Percentiles rank a stretch among this genome's conserved stretches.
Conservation (phyloP, 2,329 filamentous ascomycete genomes). For the Ceratocystis papillata region DNA sequence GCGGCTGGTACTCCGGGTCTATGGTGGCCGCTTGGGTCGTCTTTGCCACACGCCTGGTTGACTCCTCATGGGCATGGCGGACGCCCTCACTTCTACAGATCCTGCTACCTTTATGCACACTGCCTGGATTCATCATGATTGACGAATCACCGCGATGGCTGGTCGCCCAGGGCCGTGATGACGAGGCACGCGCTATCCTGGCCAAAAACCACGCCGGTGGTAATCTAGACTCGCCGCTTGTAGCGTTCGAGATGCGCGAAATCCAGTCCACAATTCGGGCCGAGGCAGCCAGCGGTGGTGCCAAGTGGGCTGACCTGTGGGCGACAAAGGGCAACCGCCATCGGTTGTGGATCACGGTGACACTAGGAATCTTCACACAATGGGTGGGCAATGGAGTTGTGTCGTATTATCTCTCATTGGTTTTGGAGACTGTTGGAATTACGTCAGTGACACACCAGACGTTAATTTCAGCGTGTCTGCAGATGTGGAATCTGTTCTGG, state of each 20-base stretch:
- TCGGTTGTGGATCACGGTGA: slow-evolving; percentile 39
- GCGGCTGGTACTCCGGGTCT: slow-evolving; percentile 36
- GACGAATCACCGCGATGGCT: slow-evolving; percentile 33
- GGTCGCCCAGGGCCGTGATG: slow-evolving; percentile 29
- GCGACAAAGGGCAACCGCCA: slow-evolving; percentile 41
- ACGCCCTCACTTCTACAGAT: slow-evolving; percentile 36
- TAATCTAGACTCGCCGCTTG: slow-evolving; percentile 40
- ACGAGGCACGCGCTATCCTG: slow-evolving; percentile 31
- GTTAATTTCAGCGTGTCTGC: slow-evolving; percentile 20
- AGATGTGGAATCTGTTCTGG: slow-evolving; percentile 36
- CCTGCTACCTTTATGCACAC: slow-evolving; percentile 35
- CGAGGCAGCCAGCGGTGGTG: slow-evolving; percentile 43
- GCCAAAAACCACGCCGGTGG: slow-evolving; percentile 43
- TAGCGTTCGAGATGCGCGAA: slow-evolving; percentile 49
- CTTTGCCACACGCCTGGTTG: slow-evolving; percentile 33
- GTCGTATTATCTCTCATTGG: slow-evolving; percentile 40
- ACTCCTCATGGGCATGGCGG: slow-evolving; percentile 33
- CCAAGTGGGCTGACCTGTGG: slow-evolving; percentile 43
- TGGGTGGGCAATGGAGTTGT: slow-evolving; percentile 43
- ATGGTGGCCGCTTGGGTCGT: slow-evolving; percentile 40
- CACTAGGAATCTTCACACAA: slow-evolving; percentile 45
- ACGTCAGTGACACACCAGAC: slow-evolving; percentile 36
- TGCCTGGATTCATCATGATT: slow-evolving; percentile 27
- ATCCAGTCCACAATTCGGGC: slow-evolving; percentile 47
- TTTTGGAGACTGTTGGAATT: slow-evolving; percentile 39